Conservation (phyloP, 2,329 filamentous ascomycete genomes). For the Colletotrichum camelliae region DNA sequence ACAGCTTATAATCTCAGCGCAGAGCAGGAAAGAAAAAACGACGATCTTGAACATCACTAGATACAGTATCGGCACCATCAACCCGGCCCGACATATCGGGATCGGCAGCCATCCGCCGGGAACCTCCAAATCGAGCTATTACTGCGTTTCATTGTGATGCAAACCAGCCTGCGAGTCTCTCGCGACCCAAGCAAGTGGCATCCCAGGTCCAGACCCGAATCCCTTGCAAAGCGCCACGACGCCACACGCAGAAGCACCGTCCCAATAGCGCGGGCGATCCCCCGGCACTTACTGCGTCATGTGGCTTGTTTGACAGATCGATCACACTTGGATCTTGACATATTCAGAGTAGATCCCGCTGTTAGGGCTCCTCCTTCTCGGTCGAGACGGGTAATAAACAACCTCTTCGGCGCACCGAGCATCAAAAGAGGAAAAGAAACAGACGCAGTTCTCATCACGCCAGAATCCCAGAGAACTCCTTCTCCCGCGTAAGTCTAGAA, state of each 20-base stretch:
- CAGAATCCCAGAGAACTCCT: rapidly evolving
- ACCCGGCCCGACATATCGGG: neutral
- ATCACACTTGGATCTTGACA: neutral
- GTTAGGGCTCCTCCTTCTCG: neutral
- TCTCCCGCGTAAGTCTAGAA: neutral
- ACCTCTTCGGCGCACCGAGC: neutral
- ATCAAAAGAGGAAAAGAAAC: neutral
- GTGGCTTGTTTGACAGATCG: neutral
- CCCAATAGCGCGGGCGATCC: neutral
- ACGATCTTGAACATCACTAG: neutral
- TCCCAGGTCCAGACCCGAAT: rapidly evolving
- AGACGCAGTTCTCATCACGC: neutral
- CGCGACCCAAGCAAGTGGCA: neutral
- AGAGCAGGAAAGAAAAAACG: neutral
- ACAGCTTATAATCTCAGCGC: neutral
- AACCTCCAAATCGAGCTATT: neutral
- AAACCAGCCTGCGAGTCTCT: rapidly evolving
- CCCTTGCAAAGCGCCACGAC: neutral
- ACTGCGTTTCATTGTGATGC: neutral
- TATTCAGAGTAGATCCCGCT: neutral
- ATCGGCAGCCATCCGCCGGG: neutral
- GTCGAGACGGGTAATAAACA: neutral
- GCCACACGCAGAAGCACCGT: neutral
- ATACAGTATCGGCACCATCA: neutral
- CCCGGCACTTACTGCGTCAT: neutral